Evolutionary conservation across 345 rosid genomes (phyloP).

Genomic region (Acer negundo): DNA sequence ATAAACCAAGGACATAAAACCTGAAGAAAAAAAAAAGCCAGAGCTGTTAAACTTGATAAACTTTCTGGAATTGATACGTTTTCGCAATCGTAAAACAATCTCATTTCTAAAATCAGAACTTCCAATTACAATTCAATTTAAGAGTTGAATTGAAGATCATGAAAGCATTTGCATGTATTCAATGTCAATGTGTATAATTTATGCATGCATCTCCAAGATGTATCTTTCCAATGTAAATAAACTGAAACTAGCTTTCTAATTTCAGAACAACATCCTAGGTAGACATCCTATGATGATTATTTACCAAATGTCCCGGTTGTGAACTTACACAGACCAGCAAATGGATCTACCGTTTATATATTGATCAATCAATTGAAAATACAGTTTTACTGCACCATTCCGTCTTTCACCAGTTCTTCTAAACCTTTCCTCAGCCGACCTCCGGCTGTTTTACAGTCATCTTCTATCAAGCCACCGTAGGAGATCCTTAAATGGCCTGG

Average conservation of each 20-base stretch:
- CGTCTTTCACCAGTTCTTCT: slow-evolving; percentile 62
- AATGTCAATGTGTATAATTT: slow-evolving; percentile 9
- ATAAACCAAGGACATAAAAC: not conserved
- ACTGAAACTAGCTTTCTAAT: not conserved
- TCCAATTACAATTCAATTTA: not conserved
- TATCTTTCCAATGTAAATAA: not conserved
- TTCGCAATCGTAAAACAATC: not conserved
- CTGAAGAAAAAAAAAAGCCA: not conserved
- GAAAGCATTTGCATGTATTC: slow-evolving; percentile 10
- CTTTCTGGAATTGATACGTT: not conserved
- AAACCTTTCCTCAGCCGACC: slow-evolving; percentile 69
- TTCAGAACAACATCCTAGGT: not conserved
- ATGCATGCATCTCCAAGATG: slow-evolving; percentile 2
- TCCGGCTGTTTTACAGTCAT: slow-evolving; percentile 65
- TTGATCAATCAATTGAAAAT: slow-evolving; percentile 1
- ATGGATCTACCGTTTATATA: slow-evolving; percentile 8
- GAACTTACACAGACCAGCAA: slow-evolving; percentile 11
- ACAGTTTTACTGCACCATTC: slow-evolving; percentile 42
- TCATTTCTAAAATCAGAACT: not conserved
- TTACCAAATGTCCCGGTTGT: slow-evolving; percentile 12
- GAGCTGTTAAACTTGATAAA: not conserved
- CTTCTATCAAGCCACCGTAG: slow-evolving; percentile 77
- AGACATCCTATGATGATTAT: slow-evolving; percentile 2
- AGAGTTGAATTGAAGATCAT: not conserved
- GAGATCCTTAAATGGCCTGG: slow-evolving; percentile 75